Percentiles rank a stretch among this genome's conserved stretches.
Conservation (phyloP, 768 basidiomycete genomes). For the Pisolithus albus region DNA sequence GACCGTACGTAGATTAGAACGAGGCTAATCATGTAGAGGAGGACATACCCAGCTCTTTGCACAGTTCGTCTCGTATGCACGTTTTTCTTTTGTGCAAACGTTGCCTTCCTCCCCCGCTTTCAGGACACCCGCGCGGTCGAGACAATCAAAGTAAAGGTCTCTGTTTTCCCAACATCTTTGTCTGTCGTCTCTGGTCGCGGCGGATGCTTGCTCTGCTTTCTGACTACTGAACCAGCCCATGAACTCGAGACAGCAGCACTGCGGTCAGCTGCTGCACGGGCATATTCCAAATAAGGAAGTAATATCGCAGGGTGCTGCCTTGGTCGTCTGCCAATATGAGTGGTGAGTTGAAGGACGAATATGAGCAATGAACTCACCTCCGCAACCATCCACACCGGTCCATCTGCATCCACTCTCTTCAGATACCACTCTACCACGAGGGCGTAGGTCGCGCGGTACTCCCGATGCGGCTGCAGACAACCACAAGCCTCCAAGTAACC, state of each 20-base stretch:
- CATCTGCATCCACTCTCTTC: constrained; percentile 67
- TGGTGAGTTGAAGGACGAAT: too few species aligned
- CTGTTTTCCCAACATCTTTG: constrained; percentile 80
- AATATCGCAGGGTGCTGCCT: constrained; percentile 1
- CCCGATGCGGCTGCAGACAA: constrained; percentile 25
- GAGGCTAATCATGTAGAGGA: neutral
- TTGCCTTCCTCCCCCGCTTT: constrained; percentile 68
- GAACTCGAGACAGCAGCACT: too few species aligned
- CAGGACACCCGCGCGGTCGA: constrained; percentile 61
- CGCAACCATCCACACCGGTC: constrained; percentile 44
- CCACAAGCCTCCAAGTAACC: constrained; percentile 38
- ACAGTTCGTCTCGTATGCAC: constrained; percentile 63
- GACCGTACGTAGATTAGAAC: neutral
- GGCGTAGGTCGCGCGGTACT: constrained; percentile 41
- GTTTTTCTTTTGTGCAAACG: constrained; percentile 52
- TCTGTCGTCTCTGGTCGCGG: constrained; percentile 56
- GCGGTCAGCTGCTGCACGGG: neutral
- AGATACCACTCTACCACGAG: constrained; percentile 42
- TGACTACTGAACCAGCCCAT: constrained; percentile 33
- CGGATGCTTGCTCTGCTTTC: constrained; percentile 34
- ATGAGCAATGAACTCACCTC: constrained; percentile 17
- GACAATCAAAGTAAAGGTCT: constrained; percentile 80
- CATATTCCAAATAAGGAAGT: neutral
- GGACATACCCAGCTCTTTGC: constrained; percentile 83
- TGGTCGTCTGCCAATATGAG: too few species aligned